Conservation (phyloP, 2,329 filamentous ascomycete genomes). For the Cladobotryum mycophilum region DNA sequence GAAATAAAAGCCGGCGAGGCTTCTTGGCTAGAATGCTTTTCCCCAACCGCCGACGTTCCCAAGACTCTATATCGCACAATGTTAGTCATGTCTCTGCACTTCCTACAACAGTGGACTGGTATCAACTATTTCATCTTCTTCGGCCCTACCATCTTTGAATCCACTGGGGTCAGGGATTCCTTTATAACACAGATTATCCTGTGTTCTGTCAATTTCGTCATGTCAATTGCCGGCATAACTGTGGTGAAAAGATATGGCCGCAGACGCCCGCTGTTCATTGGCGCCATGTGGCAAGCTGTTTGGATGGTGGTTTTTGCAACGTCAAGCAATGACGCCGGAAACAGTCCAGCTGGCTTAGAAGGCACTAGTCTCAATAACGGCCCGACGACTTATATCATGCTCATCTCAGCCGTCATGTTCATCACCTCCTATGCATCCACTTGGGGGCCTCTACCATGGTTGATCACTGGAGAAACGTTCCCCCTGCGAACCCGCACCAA, state of each 20-base stretch:
- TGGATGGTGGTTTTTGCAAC: conserved; percentile 55
- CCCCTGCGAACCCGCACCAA: conserved; percentile 49
- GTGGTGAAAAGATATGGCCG: conserved; percentile 63
- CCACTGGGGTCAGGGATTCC: conserved; percentile 59
- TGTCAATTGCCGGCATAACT: conserved; percentile 61
- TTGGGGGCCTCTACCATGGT: conserved; percentile 67
- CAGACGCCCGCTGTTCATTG: conserved; percentile 60
- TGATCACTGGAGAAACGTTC: conserved; percentile 61
- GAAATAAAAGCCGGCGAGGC: conserved; percentile 39
- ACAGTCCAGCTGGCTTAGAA: too few relatives aligned
- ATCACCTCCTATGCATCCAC: conserved; percentile 65
- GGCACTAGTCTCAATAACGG: conserved; percentile 23
- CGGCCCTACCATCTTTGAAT: conserved; percentile 59
- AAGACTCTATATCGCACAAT: conserved; percentile 58
- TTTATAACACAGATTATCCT: conserved; percentile 64
- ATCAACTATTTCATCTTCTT: conserved; percentile 60
- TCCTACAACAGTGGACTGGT: conserved; percentile 62
- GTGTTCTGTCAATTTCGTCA: conserved; percentile 59
- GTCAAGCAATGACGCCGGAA: too few relatives aligned
- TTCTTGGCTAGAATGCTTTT: conserved; percentile 56
- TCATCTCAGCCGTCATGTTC: conserved; percentile 67
- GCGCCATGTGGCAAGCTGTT: conserved; percentile 60
- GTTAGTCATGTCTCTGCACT: conserved; percentile 58
- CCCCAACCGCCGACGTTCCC: conserved; percentile 42
- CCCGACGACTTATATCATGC: conserved; percentile 50